phyloP scores from a whole-genome alignment of 1,284 basidiomycete species.

The Cryptococcus jaspeensis region DNA sequence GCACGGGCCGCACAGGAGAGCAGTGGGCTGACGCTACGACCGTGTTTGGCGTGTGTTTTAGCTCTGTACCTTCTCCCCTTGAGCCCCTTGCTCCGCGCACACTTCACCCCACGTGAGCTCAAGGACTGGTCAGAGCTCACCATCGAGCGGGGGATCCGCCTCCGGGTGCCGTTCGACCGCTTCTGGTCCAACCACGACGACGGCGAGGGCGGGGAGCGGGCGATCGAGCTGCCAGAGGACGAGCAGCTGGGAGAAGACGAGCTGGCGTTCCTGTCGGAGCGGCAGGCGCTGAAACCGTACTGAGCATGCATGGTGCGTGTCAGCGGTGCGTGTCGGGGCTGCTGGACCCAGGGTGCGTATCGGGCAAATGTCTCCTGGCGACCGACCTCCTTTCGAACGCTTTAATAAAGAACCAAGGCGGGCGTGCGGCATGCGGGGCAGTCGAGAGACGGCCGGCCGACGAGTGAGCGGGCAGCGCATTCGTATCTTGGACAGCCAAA shows the following conservation, averaged over 20 bases:
- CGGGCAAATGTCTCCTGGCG: no score
- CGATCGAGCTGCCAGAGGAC: conserved; percentile 23
- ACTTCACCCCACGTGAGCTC: conserved; percentile 68
- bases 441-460: no score
- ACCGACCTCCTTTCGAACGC: no score
- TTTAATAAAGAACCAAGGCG: no score
- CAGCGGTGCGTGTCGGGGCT: no score
- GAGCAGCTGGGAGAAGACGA: conserved; percentile 37
- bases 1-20: no score
- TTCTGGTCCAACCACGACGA: conserved; percentile 50
- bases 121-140: conserved; percentile 70
- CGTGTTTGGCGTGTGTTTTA: conserved; percentile 47
- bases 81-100: conserved; percentile 61
- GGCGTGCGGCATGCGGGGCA: no score
- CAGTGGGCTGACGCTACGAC: conserved; percentile 49
- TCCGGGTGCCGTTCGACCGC: conserved; percentile 67
- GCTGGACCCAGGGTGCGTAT: no score
- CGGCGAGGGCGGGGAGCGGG: conserved; percentile 54
- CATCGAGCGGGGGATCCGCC: conserved; percentile 74
- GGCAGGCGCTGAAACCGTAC: conserved; percentile 43
- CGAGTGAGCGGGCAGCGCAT: no score
- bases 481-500: no score
- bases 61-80: conserved; percentile 86
- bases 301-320: conserved; percentile 9
- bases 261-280: conserved; percentile 38